Conservation (phyloP, 805 yeast species). For the Jamesozyma jinghongensis region DNA sequence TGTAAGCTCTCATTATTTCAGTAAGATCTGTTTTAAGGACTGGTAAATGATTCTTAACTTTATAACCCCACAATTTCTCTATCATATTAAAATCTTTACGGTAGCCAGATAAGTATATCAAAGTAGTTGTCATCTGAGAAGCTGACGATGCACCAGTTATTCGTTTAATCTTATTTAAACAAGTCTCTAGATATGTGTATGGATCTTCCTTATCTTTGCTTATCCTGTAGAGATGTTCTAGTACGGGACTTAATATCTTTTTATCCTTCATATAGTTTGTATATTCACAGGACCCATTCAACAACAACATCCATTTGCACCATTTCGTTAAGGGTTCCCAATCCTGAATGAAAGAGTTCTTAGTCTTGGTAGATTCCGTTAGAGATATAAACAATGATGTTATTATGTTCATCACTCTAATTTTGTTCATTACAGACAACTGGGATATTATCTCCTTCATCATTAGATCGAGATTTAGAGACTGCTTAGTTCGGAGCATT, state of each 20-base stretch:
- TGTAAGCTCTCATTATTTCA: constrained; percentile 17
- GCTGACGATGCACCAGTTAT: constrained; percentile 16
- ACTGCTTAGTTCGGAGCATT: constrained; percentile 9
- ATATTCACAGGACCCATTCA: constrained; percentile 24
- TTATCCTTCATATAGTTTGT: constrained; percentile 15
- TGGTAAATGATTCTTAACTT: constrained; percentile 15
- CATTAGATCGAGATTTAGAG: constrained; percentile 7
- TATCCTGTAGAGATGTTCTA: constrained; percentile 5
- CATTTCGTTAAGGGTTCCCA: constrained; percentile 14
- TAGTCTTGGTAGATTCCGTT: neutral
- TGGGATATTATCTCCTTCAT: constrained; percentile 17
- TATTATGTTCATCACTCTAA: constrained; percentile 11
- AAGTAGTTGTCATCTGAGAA: constrained; percentile 25
- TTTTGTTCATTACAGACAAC: constrained; percentile 14
- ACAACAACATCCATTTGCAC: constrained; percentile 17
- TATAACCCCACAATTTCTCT: constrained; percentile 28
- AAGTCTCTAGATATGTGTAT: neutral
- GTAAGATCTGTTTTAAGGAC: constrained; percentile 18
- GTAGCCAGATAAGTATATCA: constrained; percentile 16
- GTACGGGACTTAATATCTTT: constrained; percentile 9
- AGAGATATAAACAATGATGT: constrained; percentile 12
- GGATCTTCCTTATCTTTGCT: constrained; percentile 8
- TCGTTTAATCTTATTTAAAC: neutral
- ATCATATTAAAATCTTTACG: constrained; percentile 10
- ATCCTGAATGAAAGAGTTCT: constrained; percentile 1